phyloP scores from a whole-genome alignment of 805 yeast species.

The Saccharomycopsis microspora region DNA sequence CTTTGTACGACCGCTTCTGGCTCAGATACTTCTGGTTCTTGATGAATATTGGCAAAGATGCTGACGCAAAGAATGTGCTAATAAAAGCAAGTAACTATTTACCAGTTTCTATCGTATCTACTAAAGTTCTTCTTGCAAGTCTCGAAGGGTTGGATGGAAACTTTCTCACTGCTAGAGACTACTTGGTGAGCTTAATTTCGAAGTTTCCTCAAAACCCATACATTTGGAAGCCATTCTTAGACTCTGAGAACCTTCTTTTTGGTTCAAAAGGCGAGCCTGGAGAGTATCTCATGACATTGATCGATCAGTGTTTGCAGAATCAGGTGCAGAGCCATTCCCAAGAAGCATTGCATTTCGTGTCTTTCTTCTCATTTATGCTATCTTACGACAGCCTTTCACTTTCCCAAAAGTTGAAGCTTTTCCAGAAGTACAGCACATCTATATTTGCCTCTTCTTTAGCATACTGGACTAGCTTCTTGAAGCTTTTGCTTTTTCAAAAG shows the following conservation, averaged over 20 bases:
- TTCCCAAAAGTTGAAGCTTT: conserved; percentile 23
- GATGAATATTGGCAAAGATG: conserved; percentile 22
- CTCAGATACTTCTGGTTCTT: conserved; percentile 35
- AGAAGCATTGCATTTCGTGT: conserved; percentile 6
- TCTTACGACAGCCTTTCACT: conserved; percentile 26
- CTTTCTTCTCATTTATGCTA: conserved; percentile 28
- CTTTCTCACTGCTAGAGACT: conserved; percentile 8
- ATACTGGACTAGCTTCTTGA: conserved; percentile 11
- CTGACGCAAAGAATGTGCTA: conserved; percentile 29
- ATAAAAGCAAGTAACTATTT: conserved; percentile 24
- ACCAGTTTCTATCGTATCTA: conserved; percentile 7
- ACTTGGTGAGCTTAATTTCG: conserved; percentile 1
- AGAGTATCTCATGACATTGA: conserved; percentile 3
- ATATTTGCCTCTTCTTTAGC: conserved; percentile 19
- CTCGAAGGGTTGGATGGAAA: conserved; percentile 8
- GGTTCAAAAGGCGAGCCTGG: background rate
- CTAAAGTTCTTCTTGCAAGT: conserved; percentile 8
- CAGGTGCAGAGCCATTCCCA: background rate
- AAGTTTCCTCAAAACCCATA: conserved; percentile 9
- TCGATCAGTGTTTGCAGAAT: conserved; percentile 2
- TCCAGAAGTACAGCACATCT: conserved; percentile 20
- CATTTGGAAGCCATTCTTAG: conserved; percentile 13
- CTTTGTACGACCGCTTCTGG: conserved; percentile 38
- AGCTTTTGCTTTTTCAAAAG: conserved; percentile 10
- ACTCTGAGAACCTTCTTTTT: conserved; percentile 10